Evolutionary conservation across 257 asterid genomes (phyloP).

Genomic region (Fraxinus quadrangulata): DNA sequence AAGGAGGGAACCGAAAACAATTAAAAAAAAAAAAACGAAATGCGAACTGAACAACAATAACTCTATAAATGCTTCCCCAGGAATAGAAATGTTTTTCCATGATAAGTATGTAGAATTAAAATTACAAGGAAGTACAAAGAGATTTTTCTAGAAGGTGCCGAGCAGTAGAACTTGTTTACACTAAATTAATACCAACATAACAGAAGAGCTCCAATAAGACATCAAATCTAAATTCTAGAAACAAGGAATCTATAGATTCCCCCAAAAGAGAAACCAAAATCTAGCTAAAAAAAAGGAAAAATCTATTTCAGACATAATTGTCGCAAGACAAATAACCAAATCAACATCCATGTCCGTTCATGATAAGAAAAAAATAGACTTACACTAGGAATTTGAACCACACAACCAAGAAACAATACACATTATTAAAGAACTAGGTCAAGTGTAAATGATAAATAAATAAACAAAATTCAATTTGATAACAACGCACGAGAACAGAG

Average conservation of each 20-base stretch:
- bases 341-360: not conserved
- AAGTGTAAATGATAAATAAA: no score
- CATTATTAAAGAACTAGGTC: not conserved
- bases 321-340: not conserved
- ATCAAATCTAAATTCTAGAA: not conserved
- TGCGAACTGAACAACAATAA: not conserved
- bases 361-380: not conserved
- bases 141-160: not conserved
- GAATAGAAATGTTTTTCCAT: not conserved
- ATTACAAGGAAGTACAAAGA: not conserved
- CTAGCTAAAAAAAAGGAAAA: not conserved
- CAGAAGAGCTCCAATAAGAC: not conserved
- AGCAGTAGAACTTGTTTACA: slow-evolving; percentile 24
- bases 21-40: not conserved
- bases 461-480: no score
- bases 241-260: not conserved
- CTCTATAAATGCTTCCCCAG: not conserved
- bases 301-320: not conserved
- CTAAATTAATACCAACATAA: slow-evolving; percentile 23
- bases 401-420: not conserved
- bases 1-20: not conserved
- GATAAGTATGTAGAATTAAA: not conserved
- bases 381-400: not conserved
- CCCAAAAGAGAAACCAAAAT: not conserved
- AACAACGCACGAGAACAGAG: no score